phyloP scores from a whole-genome alignment of 2,329 filamentous ascomycete species.

The Verticillium isaacii region DNA sequence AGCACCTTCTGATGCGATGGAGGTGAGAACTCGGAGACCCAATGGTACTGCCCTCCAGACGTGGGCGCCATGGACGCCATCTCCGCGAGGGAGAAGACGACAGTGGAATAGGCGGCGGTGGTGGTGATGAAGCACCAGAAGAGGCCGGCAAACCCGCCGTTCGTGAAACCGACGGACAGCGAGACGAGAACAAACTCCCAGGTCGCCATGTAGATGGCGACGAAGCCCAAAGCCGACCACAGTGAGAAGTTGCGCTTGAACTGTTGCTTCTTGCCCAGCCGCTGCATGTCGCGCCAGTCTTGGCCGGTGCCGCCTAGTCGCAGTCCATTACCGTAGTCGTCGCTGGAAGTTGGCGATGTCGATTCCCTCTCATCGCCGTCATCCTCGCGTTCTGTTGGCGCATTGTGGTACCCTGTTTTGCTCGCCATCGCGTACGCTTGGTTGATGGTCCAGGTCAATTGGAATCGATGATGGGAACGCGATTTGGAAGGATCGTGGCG shows the following conservation, averaged over 20 bases:
- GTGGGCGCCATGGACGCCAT: slow-evolving; percentile 43
- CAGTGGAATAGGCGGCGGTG: slow-evolving; percentile 12
- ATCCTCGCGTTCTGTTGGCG: neutral
- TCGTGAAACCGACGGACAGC: slow-evolving; percentile 11
- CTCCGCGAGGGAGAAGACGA: slow-evolving; percentile 21
- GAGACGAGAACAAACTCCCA: slow-evolving; percentile 18
- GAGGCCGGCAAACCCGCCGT: slow-evolving; percentile 16
- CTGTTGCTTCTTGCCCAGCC: slow-evolving; percentile 16
- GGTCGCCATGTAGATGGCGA: slow-evolving; percentile 19
- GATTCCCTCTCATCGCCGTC: neutral
- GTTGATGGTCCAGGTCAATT: neutral
- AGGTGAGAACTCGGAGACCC: slow-evolving; percentile 51
- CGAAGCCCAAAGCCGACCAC: slow-evolving; percentile 16
- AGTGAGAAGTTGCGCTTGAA: slow-evolving; percentile 14
- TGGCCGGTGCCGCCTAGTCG: slow-evolving; percentile 10
- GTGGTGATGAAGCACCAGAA: slow-evolving; percentile 17
- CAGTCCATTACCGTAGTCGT: slow-evolving; percentile 5
- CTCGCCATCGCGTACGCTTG: neutral
- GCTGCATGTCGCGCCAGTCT: slow-evolving; percentile 15
- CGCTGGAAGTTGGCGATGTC: neutral
- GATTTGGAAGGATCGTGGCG: neutral
- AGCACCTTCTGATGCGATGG: slow-evolving; percentile 43
- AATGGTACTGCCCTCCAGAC: slow-evolving; percentile 56
- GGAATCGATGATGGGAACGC: neutral
- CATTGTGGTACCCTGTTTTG: neutral